Evolutionary conservation across 2,329 filamentous ascomycete genomes (phyloP).

Genomic region (Sordariomycetes sp.): DNA sequence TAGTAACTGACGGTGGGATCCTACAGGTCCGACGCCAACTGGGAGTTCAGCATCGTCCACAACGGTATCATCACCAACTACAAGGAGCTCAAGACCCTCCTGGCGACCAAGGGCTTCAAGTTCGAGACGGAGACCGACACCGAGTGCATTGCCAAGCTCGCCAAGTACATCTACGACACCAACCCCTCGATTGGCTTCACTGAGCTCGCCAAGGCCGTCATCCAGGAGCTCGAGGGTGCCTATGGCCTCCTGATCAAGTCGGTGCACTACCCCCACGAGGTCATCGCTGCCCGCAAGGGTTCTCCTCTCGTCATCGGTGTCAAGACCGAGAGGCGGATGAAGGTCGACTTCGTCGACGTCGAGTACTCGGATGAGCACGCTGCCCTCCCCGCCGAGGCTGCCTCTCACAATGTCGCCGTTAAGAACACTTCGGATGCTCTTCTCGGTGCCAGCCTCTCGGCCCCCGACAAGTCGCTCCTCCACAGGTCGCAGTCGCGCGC

Average conservation of each 20-base stretch:
- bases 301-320: slow-evolving; percentile 93
- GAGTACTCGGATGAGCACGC: slow-evolving; percentile 83
- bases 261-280: slow-evolving; percentile 94
- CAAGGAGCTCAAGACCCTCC: slow-evolving; percentile 93
- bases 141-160: slow-evolving; percentile 97
- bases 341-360: slow-evolving; percentile 99
- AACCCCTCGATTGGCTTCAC: slow-evolving; percentile 93
- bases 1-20: background rate
- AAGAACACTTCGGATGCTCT: slow-evolving; percentile 72
- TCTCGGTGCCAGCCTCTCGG: slow-evolving; percentile 55
- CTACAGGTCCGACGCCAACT: slow-evolving; percentile 76
- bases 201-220: slow-evolving; percentile 90
- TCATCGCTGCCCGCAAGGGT: slow-evolving; percentile 95
- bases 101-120: slow-evolving; percentile 88
- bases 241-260: slow-evolving; percentile 98
- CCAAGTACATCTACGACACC: slow-evolving; percentile 95
- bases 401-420: slow-evolving; percentile 89
- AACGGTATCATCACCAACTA: slow-evolving; percentile 99
- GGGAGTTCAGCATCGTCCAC: slow-evolving; percentile 96
- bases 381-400: slow-evolving; percentile 80
- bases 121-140: slow-evolving; percentile 99
- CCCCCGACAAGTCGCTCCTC: slow-evolving; percentile 92
- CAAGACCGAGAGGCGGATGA: slow-evolving; percentile 96
- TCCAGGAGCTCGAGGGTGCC: slow-evolving; percentile 94
- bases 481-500: slow-evolving; percentile 97